phyloP scores from a whole-genome alignment of 345 rosid species.

The Populus euphratica region DNA sequence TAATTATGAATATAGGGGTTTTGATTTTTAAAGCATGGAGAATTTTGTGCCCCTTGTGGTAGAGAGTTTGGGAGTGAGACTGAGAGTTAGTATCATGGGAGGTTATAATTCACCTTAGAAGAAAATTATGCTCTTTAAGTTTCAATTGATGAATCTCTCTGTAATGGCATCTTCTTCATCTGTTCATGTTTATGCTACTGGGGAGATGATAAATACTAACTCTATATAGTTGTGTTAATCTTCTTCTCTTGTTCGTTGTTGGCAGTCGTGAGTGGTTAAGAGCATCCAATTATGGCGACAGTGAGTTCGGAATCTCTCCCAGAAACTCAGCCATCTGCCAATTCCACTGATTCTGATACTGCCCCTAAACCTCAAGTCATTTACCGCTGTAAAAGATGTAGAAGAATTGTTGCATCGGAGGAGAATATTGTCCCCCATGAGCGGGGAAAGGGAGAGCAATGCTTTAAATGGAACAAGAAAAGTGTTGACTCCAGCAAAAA shows the following conservation, averaged over 20 bases:
- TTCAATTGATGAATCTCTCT: not conserved
- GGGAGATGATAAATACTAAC: not conserved
- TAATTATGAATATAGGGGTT: too few species aligned
- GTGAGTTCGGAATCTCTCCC: not conserved
- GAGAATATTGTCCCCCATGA: slow-evolving; percentile 63
- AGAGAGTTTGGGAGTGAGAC: too few species aligned
- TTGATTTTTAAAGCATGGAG: too few species aligned
- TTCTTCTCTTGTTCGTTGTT: not conserved
- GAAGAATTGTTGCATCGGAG: slow-evolving; percentile 70
- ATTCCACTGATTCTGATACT: slow-evolving; percentile 21
- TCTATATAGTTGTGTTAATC: not conserved
- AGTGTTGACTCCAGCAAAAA: slow-evolving; percentile 29
- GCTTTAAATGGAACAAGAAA: slow-evolving; percentile 77
- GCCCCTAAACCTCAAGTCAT: slow-evolving; percentile 44
- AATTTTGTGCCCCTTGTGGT: too few species aligned
- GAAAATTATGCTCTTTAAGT: not conserved
- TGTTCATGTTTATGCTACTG: not conserved
- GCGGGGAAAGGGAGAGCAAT: slow-evolving; percentile 68
- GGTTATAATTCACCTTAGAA: too few species aligned
- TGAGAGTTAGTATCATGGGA: too few species aligned
- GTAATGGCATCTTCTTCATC: too few species aligned
- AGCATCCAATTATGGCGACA: not conserved
- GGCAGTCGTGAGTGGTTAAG: not conserved
- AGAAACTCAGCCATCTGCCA: slow-evolving; percentile 21
- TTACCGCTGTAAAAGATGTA: slow-evolving; percentile 79